These are phyloP conservation scores for Saccharomyces eubayanus DNA, from an alignment of 805 yeast genomes.

Conservation along the genomic window DNA sequence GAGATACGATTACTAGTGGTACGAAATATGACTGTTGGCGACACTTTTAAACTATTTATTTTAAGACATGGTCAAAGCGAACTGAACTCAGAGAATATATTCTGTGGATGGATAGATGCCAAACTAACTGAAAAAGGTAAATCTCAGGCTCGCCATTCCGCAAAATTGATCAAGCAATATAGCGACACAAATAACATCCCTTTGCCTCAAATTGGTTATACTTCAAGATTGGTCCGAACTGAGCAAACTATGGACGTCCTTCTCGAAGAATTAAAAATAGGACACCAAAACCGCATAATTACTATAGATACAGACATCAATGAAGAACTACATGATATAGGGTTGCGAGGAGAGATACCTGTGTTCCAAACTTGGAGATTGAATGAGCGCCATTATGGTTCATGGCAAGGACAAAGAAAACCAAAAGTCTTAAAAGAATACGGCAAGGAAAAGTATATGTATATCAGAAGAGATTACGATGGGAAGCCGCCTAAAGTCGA, in stretches of 20 bases:
- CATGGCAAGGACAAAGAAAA: conserved; percentile 70
- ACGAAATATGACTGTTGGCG: conserved; percentile 10
- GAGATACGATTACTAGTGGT: background rate
- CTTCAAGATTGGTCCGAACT: conserved; percentile 67
- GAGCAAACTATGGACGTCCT: conserved; percentile 67
- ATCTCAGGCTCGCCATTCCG: conserved; percentile 60
- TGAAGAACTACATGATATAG: conserved; percentile 5
- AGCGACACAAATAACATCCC: conserved; percentile 17
- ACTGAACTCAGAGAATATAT: conserved; percentile 65
- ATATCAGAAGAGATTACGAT: conserved; percentile 69
- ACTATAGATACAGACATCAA: conserved; percentile 4
- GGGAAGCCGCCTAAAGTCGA: conserved; percentile 55
- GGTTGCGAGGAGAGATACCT: conserved; percentile 18
- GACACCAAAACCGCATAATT: conserved; percentile 16
- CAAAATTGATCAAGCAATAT: conserved; percentile 43
- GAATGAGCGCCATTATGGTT: conserved; percentile 80
- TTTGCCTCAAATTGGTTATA: conserved; percentile 53
- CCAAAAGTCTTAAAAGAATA: conserved; percentile 53
- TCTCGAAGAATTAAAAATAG: conserved; percentile 38
- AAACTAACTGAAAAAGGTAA: conserved; percentile 58
- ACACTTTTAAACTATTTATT: conserved; percentile 30
- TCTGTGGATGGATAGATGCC: conserved; percentile 84
- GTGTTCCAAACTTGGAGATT: conserved; percentile 67
- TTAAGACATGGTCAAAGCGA: conserved; percentile 80
- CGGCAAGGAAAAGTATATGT: conserved; percentile 69